These are phyloP conservation scores for Saksenaea oblongispora DNA, from an alignment of 371 early-diverging fungal genomes.

Conservation along the genomic window DNA sequence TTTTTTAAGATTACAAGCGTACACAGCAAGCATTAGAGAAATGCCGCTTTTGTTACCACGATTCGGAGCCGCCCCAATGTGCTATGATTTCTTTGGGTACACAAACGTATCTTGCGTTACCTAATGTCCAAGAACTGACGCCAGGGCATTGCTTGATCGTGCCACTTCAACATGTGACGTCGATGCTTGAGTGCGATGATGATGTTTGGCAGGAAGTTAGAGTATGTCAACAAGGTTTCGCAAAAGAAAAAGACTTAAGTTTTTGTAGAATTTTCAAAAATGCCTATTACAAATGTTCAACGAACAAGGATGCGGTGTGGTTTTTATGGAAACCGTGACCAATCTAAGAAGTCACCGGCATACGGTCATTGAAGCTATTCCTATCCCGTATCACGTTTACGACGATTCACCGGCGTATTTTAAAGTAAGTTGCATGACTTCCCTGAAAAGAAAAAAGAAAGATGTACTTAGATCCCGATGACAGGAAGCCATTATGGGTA, in stretches of 20 bases:
- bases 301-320: slow-evolving; percentile 64
- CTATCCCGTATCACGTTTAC: slow-evolving; percentile 76
- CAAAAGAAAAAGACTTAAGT: background rate
- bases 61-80: slow-evolving; percentile 60
- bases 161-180: slow-evolving; percentile 81
- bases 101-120: slow-evolving; percentile 80
- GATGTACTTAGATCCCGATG: background rate
- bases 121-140: slow-evolving; percentile 71
- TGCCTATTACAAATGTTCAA: slow-evolving; percentile 85
- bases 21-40: slow-evolving; percentile 66
- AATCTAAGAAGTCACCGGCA: slow-evolving; percentile 76
- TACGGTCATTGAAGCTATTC: slow-evolving; percentile 89
- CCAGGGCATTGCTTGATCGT: slow-evolving; percentile 91
- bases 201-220: slow-evolving; percentile 91
- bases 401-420: slow-evolving; percentile 88
- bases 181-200: slow-evolving; percentile 87
- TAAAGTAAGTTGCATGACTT: slow-evolving; percentile 42
- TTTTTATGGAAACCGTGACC: slow-evolving; percentile 90
- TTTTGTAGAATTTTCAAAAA: slow-evolving; percentile 87
- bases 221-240: slow-evolving; percentile 38
- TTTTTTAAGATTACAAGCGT: slow-evolving; percentile 62
- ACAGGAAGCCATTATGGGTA: slow-evolving; percentile 72
- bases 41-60: slow-evolving; percentile 81
- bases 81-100: slow-evolving; percentile 80
- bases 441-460: background rate